Evolutionary conservation across 192 early-diverging fungal genomes (phyloP), one percentile per base, ranked within the genome.

Genomic region (Linnemannia hyalina): DNA sequence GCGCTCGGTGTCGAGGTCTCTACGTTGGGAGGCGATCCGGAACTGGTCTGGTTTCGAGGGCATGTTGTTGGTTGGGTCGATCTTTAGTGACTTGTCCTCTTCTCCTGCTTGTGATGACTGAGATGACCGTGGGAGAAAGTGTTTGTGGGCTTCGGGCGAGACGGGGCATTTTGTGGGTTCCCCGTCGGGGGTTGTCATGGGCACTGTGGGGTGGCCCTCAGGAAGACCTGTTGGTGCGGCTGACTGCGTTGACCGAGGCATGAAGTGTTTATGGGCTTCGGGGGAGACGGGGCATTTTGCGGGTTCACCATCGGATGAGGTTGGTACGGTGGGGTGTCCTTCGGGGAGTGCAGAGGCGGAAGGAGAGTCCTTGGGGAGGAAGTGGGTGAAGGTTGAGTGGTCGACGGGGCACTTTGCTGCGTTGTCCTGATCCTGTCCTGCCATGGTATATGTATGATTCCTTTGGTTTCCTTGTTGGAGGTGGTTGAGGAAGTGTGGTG

Each of bases 41-140:
- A 72, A 74, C 79, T 94, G 92, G 72, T 93, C 89, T 1, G 93
- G 91, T 2, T 83, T 77, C 5, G 74, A n/a, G 0, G 93, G 94
- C 93, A 95, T 95, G 42, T 94, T 91, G 77, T 95, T 95, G 41
- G 86, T 82, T 0, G 90, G 89, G 73, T 96, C 89, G 70, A 94
- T 88, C 84, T 70, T 40, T 18, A 86, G 79, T 35, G 40, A 41
- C 36, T 54, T 22, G 29, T 54, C 35, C 49, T 32, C 40, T 52
- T 41, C 4, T 71, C 2, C 2, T 55, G 77, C 0, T 52, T 47
- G 8, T 41, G 75, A 13, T 18, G 74, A 55, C 52, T 73, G 32
- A n/a, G 68, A 26, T 35, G 82, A 75, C 35, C 74, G 40, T 15
- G 92, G 89, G 29, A 90, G 44, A 80, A 94, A 90, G 75, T 90